Conservation (phyloP, 2,329 filamentous ascomycete genomes). For the Ophiobolus disseminans region DNA sequence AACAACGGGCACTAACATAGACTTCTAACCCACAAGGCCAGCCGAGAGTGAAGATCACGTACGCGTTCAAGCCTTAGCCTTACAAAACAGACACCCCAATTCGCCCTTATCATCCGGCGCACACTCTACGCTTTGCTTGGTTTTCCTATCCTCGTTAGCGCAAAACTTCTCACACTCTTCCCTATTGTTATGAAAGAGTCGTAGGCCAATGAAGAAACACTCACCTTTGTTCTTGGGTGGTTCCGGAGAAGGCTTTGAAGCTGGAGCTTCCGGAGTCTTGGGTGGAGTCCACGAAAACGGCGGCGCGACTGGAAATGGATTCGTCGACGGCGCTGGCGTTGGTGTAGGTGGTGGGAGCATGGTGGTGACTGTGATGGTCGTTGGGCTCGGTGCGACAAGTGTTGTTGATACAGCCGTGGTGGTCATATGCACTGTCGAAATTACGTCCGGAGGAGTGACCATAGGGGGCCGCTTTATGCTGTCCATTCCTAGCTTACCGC, state of each 20-base stretch:
- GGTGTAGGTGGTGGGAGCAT: not conserved
- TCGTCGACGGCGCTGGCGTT: not conserved
- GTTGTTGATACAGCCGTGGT: not conserved
- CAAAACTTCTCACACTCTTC: not conserved
- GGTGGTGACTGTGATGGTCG: not conserved
- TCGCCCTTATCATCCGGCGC: not conserved
- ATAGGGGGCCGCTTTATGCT: not conserved
- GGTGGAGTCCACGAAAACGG: not conserved
- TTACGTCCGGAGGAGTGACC: not conserved
- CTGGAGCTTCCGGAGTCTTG: not conserved
- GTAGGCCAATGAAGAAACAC: too few relatives aligned
- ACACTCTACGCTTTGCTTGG: not conserved
- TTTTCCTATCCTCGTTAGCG: not conserved
- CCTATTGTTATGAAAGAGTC: too few relatives aligned
- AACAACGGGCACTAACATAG: too few relatives aligned
- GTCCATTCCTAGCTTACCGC: not conserved
- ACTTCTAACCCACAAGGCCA: too few relatives aligned
- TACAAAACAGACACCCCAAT: too few relatives aligned
- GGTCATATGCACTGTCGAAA: not conserved
- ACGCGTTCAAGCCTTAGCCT: too few relatives aligned
- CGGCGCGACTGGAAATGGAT: not conserved
- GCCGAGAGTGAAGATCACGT: too few relatives aligned
- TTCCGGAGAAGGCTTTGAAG: too few relatives aligned
- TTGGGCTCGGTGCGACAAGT: not conserved
- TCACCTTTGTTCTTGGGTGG: too few relatives aligned